Evolutionary conservation across 768 basidiomycete species (phyloP).

Genomic region (Trametes maxima): DNA sequence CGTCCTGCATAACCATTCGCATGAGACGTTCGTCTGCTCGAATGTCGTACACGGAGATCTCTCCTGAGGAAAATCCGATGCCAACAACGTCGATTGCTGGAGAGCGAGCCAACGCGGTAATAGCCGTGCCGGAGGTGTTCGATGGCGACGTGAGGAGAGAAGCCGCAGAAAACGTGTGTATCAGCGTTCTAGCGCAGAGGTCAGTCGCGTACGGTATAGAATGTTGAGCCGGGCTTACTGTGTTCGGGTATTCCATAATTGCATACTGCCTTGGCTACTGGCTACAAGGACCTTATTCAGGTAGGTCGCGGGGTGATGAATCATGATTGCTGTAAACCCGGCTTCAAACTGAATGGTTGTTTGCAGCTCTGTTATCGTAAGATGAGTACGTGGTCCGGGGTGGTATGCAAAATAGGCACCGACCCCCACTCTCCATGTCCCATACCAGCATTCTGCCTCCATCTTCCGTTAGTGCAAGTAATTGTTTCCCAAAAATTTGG

Average conservation of each 20-base stretch:
- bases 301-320: slow-evolving; percentile 95
- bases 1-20: slow-evolving; percentile 89
- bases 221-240: slow-evolving; percentile 48
- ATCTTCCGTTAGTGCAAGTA: slow-evolving; percentile 79
- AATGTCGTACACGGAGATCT: slow-evolving; percentile 87
- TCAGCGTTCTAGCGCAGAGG: slow-evolving; percentile 62
- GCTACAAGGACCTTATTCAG: slow-evolving; percentile 92
- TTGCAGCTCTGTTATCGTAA: slow-evolving; percentile 50
- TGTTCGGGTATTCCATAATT: slow-evolving; percentile 93
- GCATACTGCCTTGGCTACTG: slow-evolving; percentile 77
- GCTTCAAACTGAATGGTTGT: slow-evolving; percentile 77
- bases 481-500: slow-evolving; percentile 76
- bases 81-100: slow-evolving; percentile 96
- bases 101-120: slow-evolving; percentile 85
- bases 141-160: slow-evolving; percentile 46
- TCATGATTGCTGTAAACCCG: slow-evolving; percentile 80
- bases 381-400: not conserved
- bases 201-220: not conserved
- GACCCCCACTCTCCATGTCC: slow-evolving; percentile 67
- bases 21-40: slow-evolving; percentile 88
- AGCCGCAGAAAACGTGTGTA: slow-evolving; percentile 72
- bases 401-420: slow-evolving; percentile 13
- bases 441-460: slow-evolving; percentile 79
- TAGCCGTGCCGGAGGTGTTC: slow-evolving; percentile 41
- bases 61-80: slow-evolving; percentile 87